A percentile compares a stretch with the other conserved stretches of the same genome.
Evolutionary conservation across 352 stramenopile species (phyloP).

Genomic region (Pythium coloratum): DNA sequence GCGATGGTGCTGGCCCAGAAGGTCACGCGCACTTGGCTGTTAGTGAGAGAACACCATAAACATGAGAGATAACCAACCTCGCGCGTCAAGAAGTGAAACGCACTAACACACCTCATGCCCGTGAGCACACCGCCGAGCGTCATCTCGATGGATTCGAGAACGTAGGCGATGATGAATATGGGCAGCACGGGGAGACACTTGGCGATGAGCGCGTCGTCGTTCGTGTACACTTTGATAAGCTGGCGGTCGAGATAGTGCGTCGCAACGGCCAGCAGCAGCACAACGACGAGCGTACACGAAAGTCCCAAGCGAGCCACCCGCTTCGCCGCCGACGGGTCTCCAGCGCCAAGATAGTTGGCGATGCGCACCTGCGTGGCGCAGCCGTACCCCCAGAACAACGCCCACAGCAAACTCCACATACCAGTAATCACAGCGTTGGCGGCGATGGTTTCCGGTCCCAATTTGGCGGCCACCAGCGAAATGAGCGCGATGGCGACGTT

Average conservation of each 20-base stretch:
- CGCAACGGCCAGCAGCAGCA: conserved; percentile 42
- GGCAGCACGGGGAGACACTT: conserved; percentile 55
- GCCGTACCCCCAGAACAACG: conserved; percentile 78
- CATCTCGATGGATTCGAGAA: conserved; percentile 67
- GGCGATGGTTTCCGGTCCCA: conserved; percentile 58
- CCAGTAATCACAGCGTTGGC: conserved; percentile 71
- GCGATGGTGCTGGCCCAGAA: conserved; percentile 63
- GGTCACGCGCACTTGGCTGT: conserved; percentile 58
- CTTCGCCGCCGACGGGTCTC: conserved; percentile 47
- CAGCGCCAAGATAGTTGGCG: conserved; percentile 73
- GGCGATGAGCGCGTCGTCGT: conserved; percentile 43
- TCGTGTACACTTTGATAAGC: conserved; percentile 65
- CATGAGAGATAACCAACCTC: not conserved
- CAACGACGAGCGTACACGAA: conserved; percentile 49
- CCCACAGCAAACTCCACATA: conserved; percentile 70
- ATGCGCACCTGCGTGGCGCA: conserved; percentile 78
- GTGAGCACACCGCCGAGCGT: conserved; percentile 56
- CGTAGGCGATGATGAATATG: conserved; percentile 59
- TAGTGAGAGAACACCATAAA: not conserved
- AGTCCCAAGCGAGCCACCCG: conserved; percentile 56
- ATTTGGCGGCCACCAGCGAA: conserved; percentile 61
- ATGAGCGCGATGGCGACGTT: conserved; percentile 71
- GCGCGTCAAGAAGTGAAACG: not conserved
- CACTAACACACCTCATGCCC: conserved; percentile 53
- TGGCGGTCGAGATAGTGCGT: conserved; percentile 48